Percentiles rank a stretch among this genome's conserved stretches.
Conservation (phyloP, 164 flowering plant genomes). For the Annona cherimola region DNA sequence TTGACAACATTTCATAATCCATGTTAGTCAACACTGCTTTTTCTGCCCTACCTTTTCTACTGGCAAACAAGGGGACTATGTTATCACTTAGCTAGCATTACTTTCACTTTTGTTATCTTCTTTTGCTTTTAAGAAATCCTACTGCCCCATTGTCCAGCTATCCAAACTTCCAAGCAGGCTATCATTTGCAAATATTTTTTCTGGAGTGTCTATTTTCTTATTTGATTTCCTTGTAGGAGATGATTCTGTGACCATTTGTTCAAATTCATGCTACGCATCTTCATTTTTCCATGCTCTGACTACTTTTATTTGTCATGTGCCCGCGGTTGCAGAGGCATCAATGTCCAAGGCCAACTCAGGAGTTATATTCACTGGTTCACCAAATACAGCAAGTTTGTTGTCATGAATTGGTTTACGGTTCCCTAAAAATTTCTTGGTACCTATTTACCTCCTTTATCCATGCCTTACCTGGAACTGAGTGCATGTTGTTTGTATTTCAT, state of each 20-base stretch:
- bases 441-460: neutral
- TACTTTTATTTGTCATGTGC: neutral
- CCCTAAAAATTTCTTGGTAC: neutral
- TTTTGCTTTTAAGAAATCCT: too few relatives aligned
- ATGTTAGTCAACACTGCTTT: too few relatives aligned
- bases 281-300: neutral
- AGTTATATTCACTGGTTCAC: conserved; percentile 7
- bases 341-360: conserved; percentile 14
- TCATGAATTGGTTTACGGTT: conserved; percentile 4
- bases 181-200: neutral
- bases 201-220: neutral
- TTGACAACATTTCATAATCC: neutral
- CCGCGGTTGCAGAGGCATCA: conserved; percentile 12
- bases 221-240: neutral
- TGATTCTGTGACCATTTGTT: neutral
- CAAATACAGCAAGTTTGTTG: conserved; percentile 13
- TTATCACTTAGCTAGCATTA: too few relatives aligned
- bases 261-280: neutral
- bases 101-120: too few relatives aligned
- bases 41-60: too few relatives aligned
- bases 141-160: too few relatives aligned
- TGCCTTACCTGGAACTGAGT: neutral
- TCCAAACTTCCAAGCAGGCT: neutral
- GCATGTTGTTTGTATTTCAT: conserved; percentile 1
- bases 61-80: too few relatives aligned